Percentiles rank a stretch among this genome's conserved stretches.
phyloP scores from a whole-genome alignment of 108 stramenopile genomes.

The Nitzschia putrida region DNA sequence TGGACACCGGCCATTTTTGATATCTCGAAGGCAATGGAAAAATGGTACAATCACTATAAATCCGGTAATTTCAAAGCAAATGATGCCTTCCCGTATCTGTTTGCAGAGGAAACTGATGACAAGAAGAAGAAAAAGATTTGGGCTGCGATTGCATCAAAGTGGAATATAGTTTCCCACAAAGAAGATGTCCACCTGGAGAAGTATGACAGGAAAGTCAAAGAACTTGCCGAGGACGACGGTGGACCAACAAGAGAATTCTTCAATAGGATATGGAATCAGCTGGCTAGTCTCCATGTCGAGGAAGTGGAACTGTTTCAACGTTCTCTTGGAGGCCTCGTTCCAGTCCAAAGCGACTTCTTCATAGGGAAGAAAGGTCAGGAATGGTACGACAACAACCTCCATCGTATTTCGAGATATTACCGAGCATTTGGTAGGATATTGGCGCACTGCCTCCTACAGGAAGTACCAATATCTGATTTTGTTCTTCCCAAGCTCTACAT shows the following conservation, averaged over 20 bases:
- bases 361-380: no score
- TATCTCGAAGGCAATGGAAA: no score
- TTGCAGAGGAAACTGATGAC: no score
- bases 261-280: background rate
- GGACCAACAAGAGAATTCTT: background rate
- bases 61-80: no score
- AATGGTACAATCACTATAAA: no score
- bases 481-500: conserved; percentile 4
- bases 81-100: no score
- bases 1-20: no score
- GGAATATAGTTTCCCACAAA: background rate
- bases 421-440: conserved; percentile 5
- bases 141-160: background rate
- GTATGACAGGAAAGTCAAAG: background rate
- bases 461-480: background rate
- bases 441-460: conserved; percentile 1
- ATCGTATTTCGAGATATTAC: background rate
- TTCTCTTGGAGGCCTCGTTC: no score
- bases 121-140: no score
- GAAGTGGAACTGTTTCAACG: no score
- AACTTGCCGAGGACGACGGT: background rate
- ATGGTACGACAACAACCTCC: no score
- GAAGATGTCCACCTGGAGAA: background rate
- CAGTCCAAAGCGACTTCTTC: no score
- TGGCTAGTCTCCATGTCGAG: background rate